Evolutionary conservation across 2,329 filamentous ascomycete genomes (phyloP), one percentile per base, ranked within the genome.

Genomic region (Venturia carpophila): DNA sequence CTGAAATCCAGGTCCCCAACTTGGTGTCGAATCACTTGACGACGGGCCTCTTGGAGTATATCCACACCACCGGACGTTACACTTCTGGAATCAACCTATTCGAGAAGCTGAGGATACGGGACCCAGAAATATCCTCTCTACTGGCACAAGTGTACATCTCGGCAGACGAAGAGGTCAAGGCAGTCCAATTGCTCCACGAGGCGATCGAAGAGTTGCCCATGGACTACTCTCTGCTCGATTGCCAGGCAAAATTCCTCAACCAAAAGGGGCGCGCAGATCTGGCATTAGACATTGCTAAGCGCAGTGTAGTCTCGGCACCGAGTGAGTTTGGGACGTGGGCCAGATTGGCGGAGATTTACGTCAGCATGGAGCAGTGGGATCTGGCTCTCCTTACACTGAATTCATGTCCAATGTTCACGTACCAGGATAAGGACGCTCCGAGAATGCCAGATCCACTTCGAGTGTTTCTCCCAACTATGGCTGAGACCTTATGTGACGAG

Each of bases 371-470:
- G 74, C 91, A 96, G 73, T 99, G 94, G 92, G 94, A 97, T 73
- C 86, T 97, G 70, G 94, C 94, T 0, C 83, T 99, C 30, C 87
- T 96, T 5, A 97, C 94, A 4, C 83, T 99, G 63, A 99, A 99
- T 78, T 99, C 94, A 21, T 99, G 94, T 75, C 94, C 94, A 10
- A 99, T 99, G 94, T 99, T 99, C 76, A 99, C 94, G 7, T 97
- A 99, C 76, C 94, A 97, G 76, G 94, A 99, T 77, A 97, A 97
- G 76, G 94, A 99, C 74, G 89, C 92, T 6, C 94, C 94, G 3
- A 79, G 94, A 67, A 93, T 97, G 89, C 94, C 94, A 1, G 92
- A 96, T 72, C 92, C 94, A 0, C 88, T 89, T 71, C 90, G 92
- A 65, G 89, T 97, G 52, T 86, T 90, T 70, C 83, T 99, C 17